phyloP scores from a whole-genome alignment of 495 filamentous ascomycete genomes.

The Pyrenula aspistea region DNA sequence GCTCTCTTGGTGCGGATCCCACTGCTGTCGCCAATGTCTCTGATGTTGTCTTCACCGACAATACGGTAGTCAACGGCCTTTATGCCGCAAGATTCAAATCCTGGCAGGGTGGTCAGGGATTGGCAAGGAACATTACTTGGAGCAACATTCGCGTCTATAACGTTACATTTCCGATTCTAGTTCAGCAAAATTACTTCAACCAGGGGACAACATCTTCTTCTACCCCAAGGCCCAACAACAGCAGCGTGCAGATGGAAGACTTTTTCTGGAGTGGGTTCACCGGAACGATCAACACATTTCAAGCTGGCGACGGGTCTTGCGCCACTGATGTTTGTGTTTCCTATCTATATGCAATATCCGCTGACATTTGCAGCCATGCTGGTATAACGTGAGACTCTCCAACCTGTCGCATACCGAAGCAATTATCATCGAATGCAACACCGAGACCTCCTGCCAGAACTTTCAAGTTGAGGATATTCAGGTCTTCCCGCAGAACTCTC shows the following conservation, averaged over 20 bases:
- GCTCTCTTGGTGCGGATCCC: conserved; percentile 23
- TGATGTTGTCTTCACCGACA: conserved; percentile 25
- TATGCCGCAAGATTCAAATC: conserved; percentile 31
- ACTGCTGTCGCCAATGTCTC: conserved; percentile 20
- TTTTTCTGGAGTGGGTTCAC: conserved; percentile 28
- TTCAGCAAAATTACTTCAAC: conserved; percentile 28
- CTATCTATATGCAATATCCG: conserved; percentile 2
- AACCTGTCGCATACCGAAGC: conserved; percentile 24
- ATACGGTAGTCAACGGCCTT: conserved; percentile 24
- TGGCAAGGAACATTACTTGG: conserved; percentile 29
- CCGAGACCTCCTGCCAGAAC: conserved; percentile 21
- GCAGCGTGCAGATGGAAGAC: conserved; percentile 23
- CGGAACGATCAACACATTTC: conserved; percentile 25
- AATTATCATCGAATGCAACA: conserved; percentile 26
- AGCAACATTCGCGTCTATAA: conserved; percentile 28
- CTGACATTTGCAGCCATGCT: neutral
- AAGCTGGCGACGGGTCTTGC: conserved; percentile 27
- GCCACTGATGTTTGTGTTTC: conserved; percentile 30
- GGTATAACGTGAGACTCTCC: conserved; percentile 12
- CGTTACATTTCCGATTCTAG: conserved; percentile 33
- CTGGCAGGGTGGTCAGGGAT: conserved; percentile 26
- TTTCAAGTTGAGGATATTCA: conserved; percentile 18
- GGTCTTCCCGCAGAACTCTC: conserved; percentile 21
- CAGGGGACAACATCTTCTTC: conserved; percentile 16
- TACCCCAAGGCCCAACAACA: conserved; percentile 14